Conservation (phyloP, 345 rosid species). For the Eutrema yunnanense region DNA sequence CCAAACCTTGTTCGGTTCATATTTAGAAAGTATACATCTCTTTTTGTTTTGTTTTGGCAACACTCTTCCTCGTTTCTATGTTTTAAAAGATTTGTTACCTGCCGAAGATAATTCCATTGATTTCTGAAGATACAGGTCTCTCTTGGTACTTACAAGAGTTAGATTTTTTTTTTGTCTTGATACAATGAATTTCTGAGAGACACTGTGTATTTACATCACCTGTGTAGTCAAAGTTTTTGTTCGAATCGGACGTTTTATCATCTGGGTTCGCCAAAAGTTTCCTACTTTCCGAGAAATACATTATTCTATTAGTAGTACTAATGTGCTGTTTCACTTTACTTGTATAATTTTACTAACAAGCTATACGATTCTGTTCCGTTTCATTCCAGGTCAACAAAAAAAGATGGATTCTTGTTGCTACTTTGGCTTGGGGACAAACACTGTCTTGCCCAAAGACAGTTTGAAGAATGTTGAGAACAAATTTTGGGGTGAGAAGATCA, state of each 20-base stretch:
- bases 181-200: neutral
- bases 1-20: neutral
- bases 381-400: conserved; percentile 10
- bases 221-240: neutral
- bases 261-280: neutral
- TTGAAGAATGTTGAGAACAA: conserved; percentile 36
- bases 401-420: conserved; percentile 62
- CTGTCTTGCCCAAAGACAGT: conserved; percentile 33
- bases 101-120: neutral
- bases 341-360: conserved; percentile 22
- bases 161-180: neutral
- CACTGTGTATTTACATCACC: neutral
- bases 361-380: conserved; percentile 1
- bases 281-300: conserved; percentile 3
- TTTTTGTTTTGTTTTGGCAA: neutral
- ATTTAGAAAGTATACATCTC: neutral
- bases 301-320: conserved; percentile 16
- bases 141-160: neutral
- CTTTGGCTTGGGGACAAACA: conserved; percentile 37
- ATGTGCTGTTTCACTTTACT: conserved; percentile 37
- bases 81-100: conserved; percentile 4
- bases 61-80: neutral
- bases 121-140: neutral
- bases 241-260: neutral
- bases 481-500: conserved; percentile 55